Percentiles rank a stretch among this genome's conserved stretches.
These are phyloP conservation scores for Skeletonema potamos DNA, from an alignment of 108 stramenopile species.

Conservation along the genomic window DNA sequence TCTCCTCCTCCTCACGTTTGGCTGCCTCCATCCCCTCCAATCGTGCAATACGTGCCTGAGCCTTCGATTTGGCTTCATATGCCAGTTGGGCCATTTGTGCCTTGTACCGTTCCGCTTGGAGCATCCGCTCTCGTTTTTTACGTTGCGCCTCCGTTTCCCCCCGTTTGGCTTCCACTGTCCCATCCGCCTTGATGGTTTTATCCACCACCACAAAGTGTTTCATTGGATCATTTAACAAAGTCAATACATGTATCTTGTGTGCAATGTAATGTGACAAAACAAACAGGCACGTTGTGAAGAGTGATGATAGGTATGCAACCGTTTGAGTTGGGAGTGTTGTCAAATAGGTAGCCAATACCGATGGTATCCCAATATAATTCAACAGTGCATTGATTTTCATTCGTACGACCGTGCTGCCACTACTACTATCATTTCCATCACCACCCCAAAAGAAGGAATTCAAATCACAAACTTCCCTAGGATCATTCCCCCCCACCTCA, in stretches of 20 bases:
- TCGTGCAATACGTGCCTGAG: conserved; percentile 23
- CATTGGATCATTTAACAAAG: conserved; percentile 31
- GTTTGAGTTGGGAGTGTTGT: conserved; percentile 26
- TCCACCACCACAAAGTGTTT: conserved; percentile 34
- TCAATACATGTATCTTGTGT: conserved; percentile 16
- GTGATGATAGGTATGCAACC: conserved; percentile 37
- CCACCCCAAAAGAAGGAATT: conserved; percentile 15
- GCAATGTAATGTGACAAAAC: conserved; percentile 28
- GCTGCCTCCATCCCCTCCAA: conserved; percentile 40
- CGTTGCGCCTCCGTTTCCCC: conserved; percentile 46
- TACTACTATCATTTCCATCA: neutral
- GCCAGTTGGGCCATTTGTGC: conserved; percentile 49
- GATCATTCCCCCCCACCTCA: conserved; percentile 17
- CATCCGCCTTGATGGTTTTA: conserved; percentile 27
- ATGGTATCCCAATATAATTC: conserved; percentile 5
- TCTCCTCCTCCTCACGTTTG: conserved; percentile 39
- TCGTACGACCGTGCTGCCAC: conserved; percentile 3
- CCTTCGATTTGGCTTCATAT: conserved; percentile 41
- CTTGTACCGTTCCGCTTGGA: conserved; percentile 38
- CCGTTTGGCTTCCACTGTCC: conserved; percentile 34
- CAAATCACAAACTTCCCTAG: conserved; percentile 17
- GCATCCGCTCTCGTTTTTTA: conserved; percentile 38
- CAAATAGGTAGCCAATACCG: conserved; percentile 18
- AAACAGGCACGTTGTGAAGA: conserved; percentile 29
- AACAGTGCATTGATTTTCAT: conserved; percentile 14